Base-by-base conservation (phyloP, 2,329 filamentous ascomycete genomes). In the Sporothrix pallida region DNA sequence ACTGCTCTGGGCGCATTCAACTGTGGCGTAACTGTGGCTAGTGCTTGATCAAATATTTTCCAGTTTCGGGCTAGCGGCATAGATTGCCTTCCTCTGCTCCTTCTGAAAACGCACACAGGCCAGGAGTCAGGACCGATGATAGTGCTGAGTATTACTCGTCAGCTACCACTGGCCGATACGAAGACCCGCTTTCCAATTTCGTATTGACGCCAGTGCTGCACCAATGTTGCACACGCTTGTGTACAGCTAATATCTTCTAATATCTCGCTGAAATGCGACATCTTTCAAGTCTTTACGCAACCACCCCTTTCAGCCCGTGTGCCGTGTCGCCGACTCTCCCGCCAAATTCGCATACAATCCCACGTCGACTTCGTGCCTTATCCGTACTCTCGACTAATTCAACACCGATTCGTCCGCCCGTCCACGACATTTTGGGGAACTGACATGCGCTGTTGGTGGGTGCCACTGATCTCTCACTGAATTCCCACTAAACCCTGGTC, bases 401-500 rank as follows among this genome's bases (percentile, higher is more conserved):
- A 26, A 26, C 52, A 48, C 60, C 42, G 68, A 56, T 46, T 31
- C 13, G 60, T 9, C 71, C 48, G 56, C 15, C 42, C 52, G 5
- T 60, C 68, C 9, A 58, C 13, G 9, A 44, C 44, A 42, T n/a
- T 65, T 8, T n/a, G 15, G 4, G 46, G 23, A 15, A 67, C 50
- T 26, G 70, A 50, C 74, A 76, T 75, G 74, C 46, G 13, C 31
- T 71, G 52, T 65, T 70, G 63, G 46, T 20, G 73, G 72, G 73
- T 60, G 68, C 26, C n/a, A 15, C 44, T 67, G 62, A 70, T 6
- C 3, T 37, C 31, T 37, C 31, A 37, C 31, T 37, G 31, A 37
- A 37, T 2, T 37, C 31, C 26, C n/a, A 15, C 44, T 67, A 56
- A 70, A 71, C 71, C 72, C 74, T 56, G 60, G 60, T 68, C 62